phyloP scores from a whole-genome alignment of 306 rosid genomes.

The Sophora flavescens region DNA sequence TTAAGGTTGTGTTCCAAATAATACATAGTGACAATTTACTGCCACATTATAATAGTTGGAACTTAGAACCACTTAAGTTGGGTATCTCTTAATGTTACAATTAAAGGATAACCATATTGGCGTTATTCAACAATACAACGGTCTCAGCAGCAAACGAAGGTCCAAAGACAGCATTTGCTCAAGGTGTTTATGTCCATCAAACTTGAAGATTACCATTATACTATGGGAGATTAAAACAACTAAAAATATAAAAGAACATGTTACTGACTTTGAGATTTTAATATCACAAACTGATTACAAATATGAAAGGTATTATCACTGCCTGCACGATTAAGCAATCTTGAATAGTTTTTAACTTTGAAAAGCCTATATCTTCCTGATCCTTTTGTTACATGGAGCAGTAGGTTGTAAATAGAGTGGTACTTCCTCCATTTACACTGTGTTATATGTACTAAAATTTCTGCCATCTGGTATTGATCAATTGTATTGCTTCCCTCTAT shows the following conservation, averaged over 20 bases:
- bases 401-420: slow-evolving; percentile 20
- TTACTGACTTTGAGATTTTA: slow-evolving; percentile 2
- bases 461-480: slow-evolving; percentile 35
- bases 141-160: neutral
- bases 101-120: neutral
- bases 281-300: neutral
- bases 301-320: neutral
- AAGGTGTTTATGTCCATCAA: neutral
- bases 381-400: neutral
- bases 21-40: neutral
- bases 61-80: neutral
- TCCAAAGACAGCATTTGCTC: neutral
- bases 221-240: slow-evolving; percentile 10
- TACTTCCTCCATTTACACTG: slow-evolving; percentile 30
- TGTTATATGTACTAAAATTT: slow-evolving; percentile 20
- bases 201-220: slow-evolving; percentile 5
- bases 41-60: neutral
- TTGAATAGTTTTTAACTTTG: slow-evolving; percentile 4
- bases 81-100: neutral
- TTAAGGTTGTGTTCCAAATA: neutral
- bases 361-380: slow-evolving; percentile 1
- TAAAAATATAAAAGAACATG: neutral
- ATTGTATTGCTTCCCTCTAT: slow-evolving; percentile 19
- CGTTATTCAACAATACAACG: neutral
- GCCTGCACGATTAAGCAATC: neutral